Conservation (phyloP, 495 filamentous ascomycete genomes). For the Alectoria sarmentosa region DNA sequence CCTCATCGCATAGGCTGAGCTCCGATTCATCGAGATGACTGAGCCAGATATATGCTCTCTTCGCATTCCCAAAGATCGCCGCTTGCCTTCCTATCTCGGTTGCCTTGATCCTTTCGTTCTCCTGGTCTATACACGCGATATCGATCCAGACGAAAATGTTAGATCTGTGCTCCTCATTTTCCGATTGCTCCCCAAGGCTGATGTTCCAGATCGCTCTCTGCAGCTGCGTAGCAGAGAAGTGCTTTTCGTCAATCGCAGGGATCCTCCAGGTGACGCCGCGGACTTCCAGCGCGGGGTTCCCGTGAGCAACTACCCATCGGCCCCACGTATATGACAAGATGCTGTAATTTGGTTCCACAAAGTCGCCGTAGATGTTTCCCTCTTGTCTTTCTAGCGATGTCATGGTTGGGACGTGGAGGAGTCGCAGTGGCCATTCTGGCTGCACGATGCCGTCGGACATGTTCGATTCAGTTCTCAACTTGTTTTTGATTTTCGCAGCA, state of each 20-base stretch:
- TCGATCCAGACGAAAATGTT: conserved; percentile 11
- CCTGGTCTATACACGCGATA: conserved; percentile 12
- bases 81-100: conserved; percentile 7
- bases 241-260: not conserved
- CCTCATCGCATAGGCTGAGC: not conserved
- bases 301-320: conserved; percentile 2
- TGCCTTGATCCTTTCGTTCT: not conserved
- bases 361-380: conserved; percentile 3
- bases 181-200: not conserved
- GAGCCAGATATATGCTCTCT: not conserved
- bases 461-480: too few species aligned
- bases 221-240: conserved; percentile 7
- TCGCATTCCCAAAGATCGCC: conserved; percentile 2
- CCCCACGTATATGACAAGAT: conserved; percentile 11
- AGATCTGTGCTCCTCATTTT: not conserved
- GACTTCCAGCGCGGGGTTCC: conserved; percentile 4
- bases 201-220: conserved; percentile 4
- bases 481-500: too few species aligned
- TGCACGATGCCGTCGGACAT: not conserved
- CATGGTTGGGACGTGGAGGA: conserved; percentile 10
- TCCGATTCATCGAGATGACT: not conserved
- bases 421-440: conserved; percentile 7
- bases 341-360: not conserved
- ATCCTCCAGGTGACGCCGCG: not conserved
- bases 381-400: conserved; percentile 7